A percentile compares a stretch with the other conserved stretches of the same genome.
These are phyloP conservation scores for Barnettozyma sucrosica DNA, from an alignment of 805 yeast genomes.

Conservation along the genomic window DNA sequence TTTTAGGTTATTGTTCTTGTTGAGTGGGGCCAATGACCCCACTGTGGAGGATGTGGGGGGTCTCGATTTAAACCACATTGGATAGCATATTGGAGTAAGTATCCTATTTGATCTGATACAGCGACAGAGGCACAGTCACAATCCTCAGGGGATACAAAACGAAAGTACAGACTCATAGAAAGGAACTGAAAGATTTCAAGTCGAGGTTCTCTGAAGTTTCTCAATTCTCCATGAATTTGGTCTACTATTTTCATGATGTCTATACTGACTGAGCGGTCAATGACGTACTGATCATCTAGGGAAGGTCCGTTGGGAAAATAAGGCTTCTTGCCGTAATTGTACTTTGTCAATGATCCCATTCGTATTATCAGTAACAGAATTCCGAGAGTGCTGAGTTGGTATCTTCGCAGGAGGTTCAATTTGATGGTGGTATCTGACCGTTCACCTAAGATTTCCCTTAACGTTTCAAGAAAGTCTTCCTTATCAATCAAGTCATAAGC, in stretches of 20 bases:
- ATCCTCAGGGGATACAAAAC: slow-evolving; percentile 21
- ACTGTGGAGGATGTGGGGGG: slow-evolving; percentile 7
- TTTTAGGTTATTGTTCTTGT: slow-evolving; percentile 13
- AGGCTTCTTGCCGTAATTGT: slow-evolving; percentile 14
- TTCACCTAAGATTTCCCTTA: slow-evolving; percentile 17
- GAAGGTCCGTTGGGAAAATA: not conserved
- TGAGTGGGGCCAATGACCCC: not conserved
- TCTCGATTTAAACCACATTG: slow-evolving; percentile 21
- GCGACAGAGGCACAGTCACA: slow-evolving; percentile 19
- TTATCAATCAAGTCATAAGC: slow-evolving; percentile 17
- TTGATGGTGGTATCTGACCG: slow-evolving; percentile 2
- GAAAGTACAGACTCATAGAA: slow-evolving; percentile 15
- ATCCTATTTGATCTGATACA: slow-evolving; percentile 17
- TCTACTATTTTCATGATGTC: slow-evolving; percentile 8
- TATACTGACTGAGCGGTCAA: slow-evolving; percentile 13
- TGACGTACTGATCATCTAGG: slow-evolving; percentile 14
- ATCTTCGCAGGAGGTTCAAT: slow-evolving; percentile 14
- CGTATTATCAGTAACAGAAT: slow-evolving; percentile 20
- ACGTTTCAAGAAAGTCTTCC: slow-evolving; percentile 12
- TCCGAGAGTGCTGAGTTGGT: slow-evolving; percentile 19
- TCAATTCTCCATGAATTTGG: slow-evolving; percentile 14
- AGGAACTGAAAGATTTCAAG: slow-evolving; percentile 19
- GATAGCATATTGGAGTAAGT: slow-evolving; percentile 19
- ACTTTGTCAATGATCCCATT: slow-evolving; percentile 17
- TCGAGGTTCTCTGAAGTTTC: slow-evolving; percentile 11